Base-by-base conservation (phyloP, 2,329 filamentous ascomycete species). In the Epichloe hybrida region DNA sequence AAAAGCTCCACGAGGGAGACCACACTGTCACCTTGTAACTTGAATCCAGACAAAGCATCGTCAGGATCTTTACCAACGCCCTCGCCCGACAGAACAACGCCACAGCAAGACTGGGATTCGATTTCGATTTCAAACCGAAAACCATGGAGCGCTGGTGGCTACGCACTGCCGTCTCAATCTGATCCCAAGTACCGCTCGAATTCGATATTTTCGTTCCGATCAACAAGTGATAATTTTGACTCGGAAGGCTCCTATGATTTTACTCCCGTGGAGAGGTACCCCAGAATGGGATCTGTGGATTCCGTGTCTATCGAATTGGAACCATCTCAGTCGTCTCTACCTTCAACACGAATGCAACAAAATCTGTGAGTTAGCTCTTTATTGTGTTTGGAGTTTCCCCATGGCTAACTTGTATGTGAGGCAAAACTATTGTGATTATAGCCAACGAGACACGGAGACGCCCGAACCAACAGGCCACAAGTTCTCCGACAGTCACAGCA, bases 71-170 rank as follows among this genome's bases (percentile, higher is more conserved):
- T 65, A 9, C 62, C 61, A 20, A 67, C 66, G 4, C 67, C 67
- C 11, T 66, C 63, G 9, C 64, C 63, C 7, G 66, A 68, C 35
- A 59, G 56, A 35, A 54, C 54, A 36, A 58, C 58, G 9, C 57
- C 57, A n/a, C 56, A 55, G 21, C 53, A 57, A 34, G 53, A 57
- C 27, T 56, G 52, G 54, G 57, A 59, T 45, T 44, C 51, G 17
- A 57, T 51, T 31, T 54, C 60, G 35, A 55, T 49, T 20, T 59
- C 54, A 55, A 55, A 53, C 34, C 69, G 73, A 50, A 75, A 66
- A 39, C 74, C 74, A 49, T 78, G 75, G 75, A 71, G 74, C 53
- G 74, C 69, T 17, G 70, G 68, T 36, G 73, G 73, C 41, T 76
- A 73, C 54, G 71, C 70, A 23, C 63, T 76, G 21, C 69, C 72